Conservation (phyloP, 257 asterid genomes). For the Fraxinus cuspidata region DNA sequence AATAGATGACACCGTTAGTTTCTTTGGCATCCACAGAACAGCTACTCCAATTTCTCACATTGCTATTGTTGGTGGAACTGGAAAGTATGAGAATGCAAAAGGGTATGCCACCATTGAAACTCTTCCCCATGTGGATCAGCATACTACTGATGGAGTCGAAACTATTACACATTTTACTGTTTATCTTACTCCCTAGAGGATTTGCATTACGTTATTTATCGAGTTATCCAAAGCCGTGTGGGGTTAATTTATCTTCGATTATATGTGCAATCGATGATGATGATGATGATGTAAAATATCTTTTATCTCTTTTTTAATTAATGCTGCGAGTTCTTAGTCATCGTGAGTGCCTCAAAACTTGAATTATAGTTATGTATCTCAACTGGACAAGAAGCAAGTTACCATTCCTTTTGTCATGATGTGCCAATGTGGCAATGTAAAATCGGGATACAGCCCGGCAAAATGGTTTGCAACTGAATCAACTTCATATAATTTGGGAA, state of each 20-base stretch:
- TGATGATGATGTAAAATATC: not conserved
- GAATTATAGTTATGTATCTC: not conserved
- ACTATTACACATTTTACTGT: conserved; percentile 84
- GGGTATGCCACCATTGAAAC: conserved; percentile 83
- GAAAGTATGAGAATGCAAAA: conserved; percentile 69
- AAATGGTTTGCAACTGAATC: too few species aligned
- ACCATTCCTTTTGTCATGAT: too few species aligned
- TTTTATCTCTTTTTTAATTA: not conserved
- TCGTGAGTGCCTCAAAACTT: not conserved
- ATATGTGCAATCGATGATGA: not conserved
- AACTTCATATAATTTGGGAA: too few species aligned
- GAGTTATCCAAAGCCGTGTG: not conserved
- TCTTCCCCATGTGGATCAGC: conserved; percentile 71
- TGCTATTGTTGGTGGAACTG: conserved; percentile 80
- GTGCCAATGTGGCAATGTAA: too few species aligned
- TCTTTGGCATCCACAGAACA: conserved; percentile 85
- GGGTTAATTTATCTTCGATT: not conserved
- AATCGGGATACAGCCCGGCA: too few species aligned
- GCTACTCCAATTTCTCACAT: conserved; percentile 80
- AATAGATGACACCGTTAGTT: conserved; percentile 62
- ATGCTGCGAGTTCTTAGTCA: not conserved
- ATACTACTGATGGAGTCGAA: conserved; percentile 79
- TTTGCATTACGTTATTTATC: not conserved
- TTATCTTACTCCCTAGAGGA: conserved; percentile 53
- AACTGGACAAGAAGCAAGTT: too few species aligned